Conservation (phyloP, 257 asterid genomes). For the Jacaranda copaia region DNA sequence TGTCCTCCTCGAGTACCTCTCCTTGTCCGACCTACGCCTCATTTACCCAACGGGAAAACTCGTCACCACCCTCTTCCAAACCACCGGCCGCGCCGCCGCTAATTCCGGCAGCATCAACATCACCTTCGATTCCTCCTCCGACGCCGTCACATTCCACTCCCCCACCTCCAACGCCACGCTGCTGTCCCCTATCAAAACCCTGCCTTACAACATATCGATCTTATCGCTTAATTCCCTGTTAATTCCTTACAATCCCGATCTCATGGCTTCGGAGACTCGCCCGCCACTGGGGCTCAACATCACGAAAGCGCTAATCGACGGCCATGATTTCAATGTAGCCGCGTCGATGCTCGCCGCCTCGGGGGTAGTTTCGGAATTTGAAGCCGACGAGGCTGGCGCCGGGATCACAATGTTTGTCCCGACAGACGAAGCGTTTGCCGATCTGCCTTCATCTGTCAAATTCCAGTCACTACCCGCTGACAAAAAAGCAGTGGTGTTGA, state of each 20-base stretch:
- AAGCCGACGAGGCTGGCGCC: constrained; percentile 65
- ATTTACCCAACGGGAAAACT: constrained; percentile 51
- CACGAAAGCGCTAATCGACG: constrained; percentile 63
- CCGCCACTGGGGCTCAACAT: constrained; percentile 69
- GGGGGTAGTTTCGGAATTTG: constrained; percentile 70
- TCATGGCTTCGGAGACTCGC: constrained; percentile 70
- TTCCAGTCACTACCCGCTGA: constrained; percentile 70
- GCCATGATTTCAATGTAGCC: constrained; percentile 72
- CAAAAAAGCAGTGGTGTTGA: constrained; percentile 56
- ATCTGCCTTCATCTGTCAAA: constrained; percentile 49
- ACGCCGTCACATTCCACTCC: constrained; percentile 44
- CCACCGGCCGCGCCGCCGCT: constrained; percentile 66
- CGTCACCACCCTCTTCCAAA: constrained; percentile 66
- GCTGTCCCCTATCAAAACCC: constrained; percentile 42
- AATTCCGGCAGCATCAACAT: constrained; percentile 60
- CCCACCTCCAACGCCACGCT: constrained; percentile 63
- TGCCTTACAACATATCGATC: constrained; percentile 60
- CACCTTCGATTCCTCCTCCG: constrained; percentile 44
- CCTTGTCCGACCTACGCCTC: constrained; percentile 54
- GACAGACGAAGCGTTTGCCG: constrained; percentile 69
- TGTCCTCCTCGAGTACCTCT: constrained; percentile 64
- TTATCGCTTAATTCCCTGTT: constrained; percentile 48
- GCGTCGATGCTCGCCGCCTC: constrained; percentile 74
- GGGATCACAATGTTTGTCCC: constrained; percentile 75
- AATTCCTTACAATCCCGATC: constrained; percentile 55